These are phyloP conservation scores for Ampelomyces quisqualis DNA, from an alignment of 2,329 filamentous ascomycete species.

Conservation along the genomic window DNA sequence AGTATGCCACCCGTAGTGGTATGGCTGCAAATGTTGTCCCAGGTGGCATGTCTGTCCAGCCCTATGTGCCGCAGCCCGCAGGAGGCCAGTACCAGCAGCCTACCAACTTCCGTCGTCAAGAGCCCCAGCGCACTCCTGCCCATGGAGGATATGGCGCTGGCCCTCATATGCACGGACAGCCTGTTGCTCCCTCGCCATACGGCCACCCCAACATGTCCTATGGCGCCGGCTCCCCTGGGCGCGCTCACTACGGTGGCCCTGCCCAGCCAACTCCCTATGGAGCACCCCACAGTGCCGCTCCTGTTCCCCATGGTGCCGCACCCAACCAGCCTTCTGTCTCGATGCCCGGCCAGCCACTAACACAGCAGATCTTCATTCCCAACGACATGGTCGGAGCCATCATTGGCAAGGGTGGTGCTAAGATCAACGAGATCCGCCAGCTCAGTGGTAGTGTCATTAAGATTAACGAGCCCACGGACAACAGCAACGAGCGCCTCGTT, in stretches of 20 bases:
- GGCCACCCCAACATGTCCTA: conserved; percentile 73
- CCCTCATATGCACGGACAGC: conserved; percentile 71
- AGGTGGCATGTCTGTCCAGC: conserved; percentile 98
- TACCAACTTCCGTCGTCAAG: conserved; percentile 76
- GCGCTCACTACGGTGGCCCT: conserved; percentile 72
- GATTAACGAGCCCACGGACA: conserved; percentile 99
- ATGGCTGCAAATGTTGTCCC: conserved; percentile 91
- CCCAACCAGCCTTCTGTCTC: conserved; percentile 64
- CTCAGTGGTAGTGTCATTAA: conserved; percentile 98
- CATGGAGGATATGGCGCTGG: conserved; percentile 62
- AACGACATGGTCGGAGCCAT: conserved; percentile 99
- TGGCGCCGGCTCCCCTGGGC: conserved; percentile 67
- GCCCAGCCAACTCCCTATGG: conserved; percentile 70
- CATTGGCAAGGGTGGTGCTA: conserved; percentile 96
- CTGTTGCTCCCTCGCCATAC: conserved; percentile 46
- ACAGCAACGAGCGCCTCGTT: conserved; percentile 95
- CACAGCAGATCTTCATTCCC: conserved; percentile 97
- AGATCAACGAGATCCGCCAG: conserved; percentile 99
- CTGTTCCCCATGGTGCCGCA: conserved; percentile 64
- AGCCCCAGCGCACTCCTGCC: conserved; percentile 70
- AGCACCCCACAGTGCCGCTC: conserved; percentile 57
- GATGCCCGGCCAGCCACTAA: conserved; percentile 77
- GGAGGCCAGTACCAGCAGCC: conserved; percentile 92
- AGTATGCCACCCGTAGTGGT: conserved; percentile 92
- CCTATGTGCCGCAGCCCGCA: conserved; percentile 89